Evolutionary conservation across 257 asterid genomes (phyloP).

Genomic region (Ligustrum vulgare): DNA sequence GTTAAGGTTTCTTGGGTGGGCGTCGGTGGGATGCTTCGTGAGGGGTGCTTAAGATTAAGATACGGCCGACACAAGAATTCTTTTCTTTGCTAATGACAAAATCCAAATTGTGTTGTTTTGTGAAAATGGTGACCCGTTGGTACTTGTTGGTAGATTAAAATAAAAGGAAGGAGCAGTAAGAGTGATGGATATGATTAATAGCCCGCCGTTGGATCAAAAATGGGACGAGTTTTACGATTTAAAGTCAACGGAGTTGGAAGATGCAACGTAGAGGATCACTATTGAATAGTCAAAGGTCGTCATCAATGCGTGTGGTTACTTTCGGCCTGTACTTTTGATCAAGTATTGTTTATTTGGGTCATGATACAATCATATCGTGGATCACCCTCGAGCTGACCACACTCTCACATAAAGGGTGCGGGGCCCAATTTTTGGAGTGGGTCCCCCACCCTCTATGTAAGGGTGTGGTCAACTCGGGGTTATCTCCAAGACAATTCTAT

Average conservation of each 20-base stretch:
- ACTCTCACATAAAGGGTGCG: too few species aligned
- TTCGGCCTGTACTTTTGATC: neutral
- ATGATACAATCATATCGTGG: too few species aligned
- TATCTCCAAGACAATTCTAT: too few species aligned
- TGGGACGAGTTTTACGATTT: neutral
- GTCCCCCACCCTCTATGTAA: too few species aligned
- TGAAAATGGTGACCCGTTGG: neutral
- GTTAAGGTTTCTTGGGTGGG: neutral
- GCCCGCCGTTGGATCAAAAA: neutral
- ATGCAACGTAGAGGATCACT: neutral
- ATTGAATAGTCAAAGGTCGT: neutral
- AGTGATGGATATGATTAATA: neutral
- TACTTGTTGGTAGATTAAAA: neutral
- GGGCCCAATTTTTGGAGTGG: too few species aligned
- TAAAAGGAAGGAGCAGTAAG: neutral
- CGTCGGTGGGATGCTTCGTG: constrained; percentile 25
- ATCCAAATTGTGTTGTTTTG: neutral
- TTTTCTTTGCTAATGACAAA: neutral
- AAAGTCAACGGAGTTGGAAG: neutral
- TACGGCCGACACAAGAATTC: constrained; percentile 7
- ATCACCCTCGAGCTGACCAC: too few species aligned
- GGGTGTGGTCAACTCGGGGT: too few species aligned
- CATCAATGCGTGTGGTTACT: neutral
- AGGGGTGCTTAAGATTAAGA: neutral
- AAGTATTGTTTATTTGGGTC: neutral